Evolutionary conservation across 2,329 filamentous ascomycete genomes (phyloP).

Genomic region (Ascochyta clinopodiicola): DNA sequence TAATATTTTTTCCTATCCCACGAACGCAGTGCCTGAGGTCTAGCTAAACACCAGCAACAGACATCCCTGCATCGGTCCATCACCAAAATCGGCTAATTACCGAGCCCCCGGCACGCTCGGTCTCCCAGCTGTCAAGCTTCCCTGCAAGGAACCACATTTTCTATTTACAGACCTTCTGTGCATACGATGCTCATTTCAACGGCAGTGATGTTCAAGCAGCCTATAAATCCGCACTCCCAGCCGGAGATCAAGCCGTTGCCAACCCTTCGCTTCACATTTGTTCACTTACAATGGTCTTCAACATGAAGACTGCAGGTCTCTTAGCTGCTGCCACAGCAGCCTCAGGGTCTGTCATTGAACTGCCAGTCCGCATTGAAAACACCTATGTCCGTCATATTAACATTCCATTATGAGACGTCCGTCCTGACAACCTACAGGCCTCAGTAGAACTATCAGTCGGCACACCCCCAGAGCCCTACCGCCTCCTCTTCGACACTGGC

Average conservation of each 20-base stretch:
- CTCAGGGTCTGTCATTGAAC: slow-evolving; percentile 21
- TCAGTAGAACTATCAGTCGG: slow-evolving; percentile 15
- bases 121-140: background rate
- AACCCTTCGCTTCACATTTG: background rate
- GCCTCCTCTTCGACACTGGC: slow-evolving; percentile 26
- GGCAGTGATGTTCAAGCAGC: background rate
- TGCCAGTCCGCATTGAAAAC: slow-evolving; percentile 19
- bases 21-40: background rate
- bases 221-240: background rate
- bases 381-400: slow-evolving; percentile 7
- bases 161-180: slow-evolving; percentile 4
- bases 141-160: slow-evolving; percentile 11
- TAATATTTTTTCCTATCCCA: background rate
- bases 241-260: background rate
- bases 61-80: background rate
- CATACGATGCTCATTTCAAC: slow-evolving; percentile 12
- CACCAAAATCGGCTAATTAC: background rate
- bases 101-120: background rate
- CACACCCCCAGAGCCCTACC: slow-evolving; percentile 23
- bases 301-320: slow-evolving; percentile 1
- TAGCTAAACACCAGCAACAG: background rate
- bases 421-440: background rate
- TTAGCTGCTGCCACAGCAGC: slow-evolving; percentile 3
- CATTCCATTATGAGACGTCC: too few relatives aligned
- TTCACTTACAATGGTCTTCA: background rate